A percentile compares a stretch with the other conserved stretches of the same genome.
These are phyloP conservation scores for Oryza australiensis DNA, from an alignment of 176 grass and related monocot species.

Conservation along the genomic window DNA sequence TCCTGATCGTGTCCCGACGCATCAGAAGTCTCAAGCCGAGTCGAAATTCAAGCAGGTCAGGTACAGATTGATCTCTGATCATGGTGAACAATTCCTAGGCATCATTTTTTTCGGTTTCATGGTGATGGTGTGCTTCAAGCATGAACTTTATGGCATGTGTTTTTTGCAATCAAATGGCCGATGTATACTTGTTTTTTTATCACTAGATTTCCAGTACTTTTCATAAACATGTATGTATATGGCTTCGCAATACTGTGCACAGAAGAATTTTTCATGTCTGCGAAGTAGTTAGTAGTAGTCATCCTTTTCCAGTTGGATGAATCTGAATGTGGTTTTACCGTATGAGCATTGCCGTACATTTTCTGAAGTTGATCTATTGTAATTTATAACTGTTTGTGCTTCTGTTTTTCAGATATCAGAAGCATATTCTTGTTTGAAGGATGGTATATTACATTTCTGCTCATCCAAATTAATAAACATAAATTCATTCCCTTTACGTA, in stretches of 20 bases:
- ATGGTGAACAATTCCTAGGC: not conserved
- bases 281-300: not conserved
- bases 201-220: not conserved
- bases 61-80: not conserved
- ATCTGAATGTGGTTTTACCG: not conserved
- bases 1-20: slow-evolving; percentile 61
- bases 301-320: not conserved
- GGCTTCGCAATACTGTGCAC: not conserved
- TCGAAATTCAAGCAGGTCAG: slow-evolving; percentile 77
- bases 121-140: not conserved
- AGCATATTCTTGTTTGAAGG: slow-evolving; percentile 85
- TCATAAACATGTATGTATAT: not conserved
- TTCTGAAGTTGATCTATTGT: not conserved
- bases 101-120: not conserved
- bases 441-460: slow-evolving; percentile 43
- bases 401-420: slow-evolving; percentile 62
- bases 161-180: not conserved
- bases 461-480: not conserved
- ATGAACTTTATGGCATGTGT: not conserved
- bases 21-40: slow-evolving; percentile 75
- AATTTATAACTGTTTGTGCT: not conserved
- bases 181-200: not conserved
- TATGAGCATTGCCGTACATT: not conserved
- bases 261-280: not conserved
- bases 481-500: not conserved